Base-by-base conservation (phyloP, 495 filamentous ascomycete species). In the Evernia prunastri region DNA sequence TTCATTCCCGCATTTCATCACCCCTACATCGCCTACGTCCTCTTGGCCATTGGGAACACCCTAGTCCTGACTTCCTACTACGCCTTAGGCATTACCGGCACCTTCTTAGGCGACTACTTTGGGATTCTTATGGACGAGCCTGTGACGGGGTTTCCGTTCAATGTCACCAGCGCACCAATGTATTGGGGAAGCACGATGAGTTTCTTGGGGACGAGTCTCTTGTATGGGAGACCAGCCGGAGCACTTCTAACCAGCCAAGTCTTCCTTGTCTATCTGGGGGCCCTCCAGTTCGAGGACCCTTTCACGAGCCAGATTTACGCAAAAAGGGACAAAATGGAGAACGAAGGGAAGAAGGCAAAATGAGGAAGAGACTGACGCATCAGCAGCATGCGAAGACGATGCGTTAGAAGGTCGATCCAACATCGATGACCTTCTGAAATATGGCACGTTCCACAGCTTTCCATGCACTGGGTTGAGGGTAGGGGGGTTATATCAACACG, bases 81-180 rank as follows among this genome's bases (percentile, higher is more conserved):
- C 84, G 88, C 86, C 35, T 83, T 98, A n/a, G 94, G 94, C 53
- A 81, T 98, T 65, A 97, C 94, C 13, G 95, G 94, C 62, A 98
- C 94, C 67, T 98, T 97, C 74, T 80, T 98, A 33, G 94, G 94
- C 63, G 94, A 98, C 78, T 98, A 98, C 79, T 98, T 96, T 70
- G 94, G 94, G 43, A 97, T 98, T 72, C 80, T 98, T 67, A 95
- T 97, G 94, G 92, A 97, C 71, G 80, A 85, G 70, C 90, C 89
- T 56, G 92, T 98, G 53, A 96, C 90, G 8, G 86, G 88, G 15
- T 98, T 98, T 73, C 94, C 94, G 1, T 98, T 98, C 84, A 97
- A 91, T 75, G 78, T 97, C 59, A 93, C 88, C 33, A 84, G 85
- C 66, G 89, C 92, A 43, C 94, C 94, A 47, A 98, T 98, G 94